phyloP scores from a whole-genome alignment of 768 basidiomycete species.

The Russula sp. region DNA sequence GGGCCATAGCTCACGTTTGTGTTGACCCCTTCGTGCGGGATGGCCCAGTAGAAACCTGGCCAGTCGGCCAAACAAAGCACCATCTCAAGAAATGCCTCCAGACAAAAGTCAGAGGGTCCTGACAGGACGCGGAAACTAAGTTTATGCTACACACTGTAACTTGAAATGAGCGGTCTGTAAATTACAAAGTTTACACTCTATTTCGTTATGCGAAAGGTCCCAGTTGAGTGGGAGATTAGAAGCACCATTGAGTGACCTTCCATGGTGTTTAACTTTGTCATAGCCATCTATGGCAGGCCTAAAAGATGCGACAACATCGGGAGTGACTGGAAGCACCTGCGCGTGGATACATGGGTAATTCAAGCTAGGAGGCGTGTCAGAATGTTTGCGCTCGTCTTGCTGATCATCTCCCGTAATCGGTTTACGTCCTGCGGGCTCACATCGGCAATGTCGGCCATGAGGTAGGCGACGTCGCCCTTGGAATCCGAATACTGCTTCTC shows the following conservation, averaged over 20 bases:
- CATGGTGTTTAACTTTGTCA: background rate
- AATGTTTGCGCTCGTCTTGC: slow-evolving; percentile 77
- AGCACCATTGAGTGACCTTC: slow-evolving; percentile 13
- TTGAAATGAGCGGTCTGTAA: background rate
- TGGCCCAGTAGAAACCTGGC: slow-evolving; percentile 34
- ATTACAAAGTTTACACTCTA: slow-evolving; percentile 16
- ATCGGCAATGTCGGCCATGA: slow-evolving; percentile 94
- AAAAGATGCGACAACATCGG: background rate
- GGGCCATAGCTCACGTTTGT: slow-evolving; percentile 58
- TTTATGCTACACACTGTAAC: slow-evolving; percentile 10
- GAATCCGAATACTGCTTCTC: slow-evolving; percentile 99
- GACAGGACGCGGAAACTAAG: background rate
- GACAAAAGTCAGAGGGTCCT: slow-evolving; percentile 38
- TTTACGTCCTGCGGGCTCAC: slow-evolving; percentile 79
- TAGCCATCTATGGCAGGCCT: background rate
- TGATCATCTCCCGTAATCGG: slow-evolving; percentile 72
- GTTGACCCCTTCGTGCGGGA: slow-evolving; percentile 58
- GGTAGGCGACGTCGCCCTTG: slow-evolving; percentile 86
- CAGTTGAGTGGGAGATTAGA: slow-evolving; percentile 18
- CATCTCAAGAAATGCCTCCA: slow-evolving; percentile 67
- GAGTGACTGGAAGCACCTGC: background rate
- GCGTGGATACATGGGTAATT: slow-evolving; percentile 1
- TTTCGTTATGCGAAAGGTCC: slow-evolving; percentile 6
- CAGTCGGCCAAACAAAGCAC: slow-evolving; percentile 45
- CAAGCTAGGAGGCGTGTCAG: slow-evolving; percentile 77